phyloP scores from a whole-genome alignment of 1,284 basidiomycete genomes.

The Irpex rosettiformis region DNA sequence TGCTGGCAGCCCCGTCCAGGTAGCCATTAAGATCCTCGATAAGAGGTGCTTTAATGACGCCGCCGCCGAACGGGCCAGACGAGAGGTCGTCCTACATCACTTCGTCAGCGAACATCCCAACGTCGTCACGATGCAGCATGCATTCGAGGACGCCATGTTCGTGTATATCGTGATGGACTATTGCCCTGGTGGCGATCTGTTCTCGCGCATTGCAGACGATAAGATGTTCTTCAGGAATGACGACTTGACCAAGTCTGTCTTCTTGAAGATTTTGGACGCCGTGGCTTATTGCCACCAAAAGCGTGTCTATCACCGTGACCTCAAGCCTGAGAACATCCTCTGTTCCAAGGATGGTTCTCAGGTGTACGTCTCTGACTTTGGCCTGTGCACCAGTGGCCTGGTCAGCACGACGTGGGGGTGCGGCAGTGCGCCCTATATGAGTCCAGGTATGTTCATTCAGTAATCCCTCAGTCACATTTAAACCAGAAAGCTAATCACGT shows the following conservation, averaged over 20 bases:
- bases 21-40: constrained; percentile 28
- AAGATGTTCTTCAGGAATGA: constrained; percentile 47
- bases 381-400: constrained; percentile 56
- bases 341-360: constrained; percentile 42
- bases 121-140: constrained; percentile 56
- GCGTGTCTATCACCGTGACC: constrained; percentile 68
- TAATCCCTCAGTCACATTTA: neutral
- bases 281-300: constrained; percentile 57
- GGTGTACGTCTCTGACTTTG: constrained; percentile 66
- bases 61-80: constrained; percentile 13
- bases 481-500: neutral
- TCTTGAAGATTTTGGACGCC: constrained; percentile 62
- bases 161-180: constrained; percentile 64
- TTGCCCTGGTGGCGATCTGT: constrained; percentile 62
- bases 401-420: constrained; percentile 48
- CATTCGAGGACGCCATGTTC: constrained; percentile 52
- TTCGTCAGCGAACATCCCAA: constrained; percentile 56
- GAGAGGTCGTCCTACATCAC: constrained; percentile 42
- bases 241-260: constrained; percentile 45
- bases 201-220: constrained; percentile 54
- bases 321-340: constrained; percentile 79
- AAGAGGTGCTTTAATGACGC: constrained; percentile 17
- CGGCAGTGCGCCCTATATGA: constrained; percentile 56
- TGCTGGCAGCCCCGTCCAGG: constrained; percentile 7
- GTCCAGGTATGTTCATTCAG: constrained; percentile 39